Conservation (phyloP, 345 rosid genomes). For the Chamaenerion angustifolium region DNA sequence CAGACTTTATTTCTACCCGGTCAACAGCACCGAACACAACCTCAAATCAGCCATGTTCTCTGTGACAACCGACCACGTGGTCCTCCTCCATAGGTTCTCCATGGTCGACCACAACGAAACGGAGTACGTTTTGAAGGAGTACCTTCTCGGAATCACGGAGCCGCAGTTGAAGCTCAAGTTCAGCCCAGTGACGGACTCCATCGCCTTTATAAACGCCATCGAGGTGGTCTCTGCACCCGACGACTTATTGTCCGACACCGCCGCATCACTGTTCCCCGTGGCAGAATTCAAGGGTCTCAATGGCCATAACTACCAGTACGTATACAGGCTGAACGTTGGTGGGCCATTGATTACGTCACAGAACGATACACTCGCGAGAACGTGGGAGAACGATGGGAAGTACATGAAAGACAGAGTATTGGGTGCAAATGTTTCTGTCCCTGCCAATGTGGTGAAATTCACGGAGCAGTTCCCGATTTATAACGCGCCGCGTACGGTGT, state of each 20-base stretch:
- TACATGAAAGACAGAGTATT: slow-evolving; percentile 4
- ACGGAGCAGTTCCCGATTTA: not conserved
- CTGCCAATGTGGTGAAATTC: not conserved
- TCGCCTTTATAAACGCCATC: slow-evolving; percentile 6
- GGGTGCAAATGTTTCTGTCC: slow-evolving; percentile 4
- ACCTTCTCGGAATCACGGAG: slow-evolving; percentile 1
- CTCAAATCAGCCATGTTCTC: slow-evolving; percentile 8
- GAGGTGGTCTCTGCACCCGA: slow-evolving; percentile 11
- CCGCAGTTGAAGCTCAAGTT: slow-evolving; percentile 5
- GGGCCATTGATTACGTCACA: slow-evolving; percentile 3
- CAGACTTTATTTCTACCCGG: slow-evolving; percentile 10
- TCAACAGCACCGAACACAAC: slow-evolving; percentile 3
- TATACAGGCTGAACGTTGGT: slow-evolving; percentile 5
- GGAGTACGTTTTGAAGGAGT: slow-evolving; percentile 4
- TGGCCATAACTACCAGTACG: slow-evolving; percentile 4
- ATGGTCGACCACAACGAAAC: not conserved
- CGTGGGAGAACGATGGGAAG: slow-evolving; percentile 4
- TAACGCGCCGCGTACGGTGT: not conserved
- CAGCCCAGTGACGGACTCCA: slow-evolving; percentile 1
- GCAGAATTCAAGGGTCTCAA: not conserved
- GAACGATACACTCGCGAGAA: slow-evolving; percentile 8
- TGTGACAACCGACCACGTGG: slow-evolving; percentile 2
- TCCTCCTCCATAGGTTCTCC: slow-evolving; percentile 4
- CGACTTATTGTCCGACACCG: not conserved
- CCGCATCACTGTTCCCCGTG: slow-evolving; percentile 2